Evolutionary conservation across 768 basidiomycete genomes (phyloP), one percentile per base, ranked within the genome.

Genomic region (Rhizopogon vesiculosus): DNA sequence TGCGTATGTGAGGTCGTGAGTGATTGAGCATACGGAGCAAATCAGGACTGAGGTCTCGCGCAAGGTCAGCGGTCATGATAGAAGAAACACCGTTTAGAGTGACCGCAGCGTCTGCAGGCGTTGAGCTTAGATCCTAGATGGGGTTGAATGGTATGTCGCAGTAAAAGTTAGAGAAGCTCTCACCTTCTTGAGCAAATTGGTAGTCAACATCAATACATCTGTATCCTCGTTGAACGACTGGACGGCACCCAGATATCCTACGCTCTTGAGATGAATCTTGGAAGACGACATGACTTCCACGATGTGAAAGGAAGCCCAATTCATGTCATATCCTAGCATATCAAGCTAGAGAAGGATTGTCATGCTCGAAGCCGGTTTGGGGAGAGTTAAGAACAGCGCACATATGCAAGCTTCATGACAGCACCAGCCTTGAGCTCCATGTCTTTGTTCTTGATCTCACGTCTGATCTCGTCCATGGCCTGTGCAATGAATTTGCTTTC

Each of bases 261-360:
- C 87, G 28, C 84, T 86, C 78, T 99, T 99, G 61, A 98, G 79
- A 72, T 98, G 95, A 61, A 87, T 83, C 67, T 87, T 87, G 4
- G 89, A 76, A 3, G 93, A 94, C 39, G 93, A 93, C 97, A 99
- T 99, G 69, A 96, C 93, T 67, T 99, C 97, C 6, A 98, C 87
- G 52, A 99, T 89, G 69, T 96, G 86, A 65, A 99, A 99, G 7
- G 97, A 91, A 44, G 95, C 95, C 85, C 93, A 97, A 56, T 84
- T 83, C 85, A 90, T 97, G 74, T 89, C 93, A 67, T 88, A 93
- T 52, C 87, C 97, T 51, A 99, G 74, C 97, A 99, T 98, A 69
- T 98, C 93, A 59, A 99, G 85, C 96, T 98, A 53, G 13, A 56
- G 50, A 48, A 59, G 56, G 16, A 58, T 31, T 8, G 58, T 64